Percentiles rank a stretch among this genome's conserved stretches.
Conservation (phyloP, 2,329 filamentous ascomycete genomes). For the Talaromyces sp. region DNA sequence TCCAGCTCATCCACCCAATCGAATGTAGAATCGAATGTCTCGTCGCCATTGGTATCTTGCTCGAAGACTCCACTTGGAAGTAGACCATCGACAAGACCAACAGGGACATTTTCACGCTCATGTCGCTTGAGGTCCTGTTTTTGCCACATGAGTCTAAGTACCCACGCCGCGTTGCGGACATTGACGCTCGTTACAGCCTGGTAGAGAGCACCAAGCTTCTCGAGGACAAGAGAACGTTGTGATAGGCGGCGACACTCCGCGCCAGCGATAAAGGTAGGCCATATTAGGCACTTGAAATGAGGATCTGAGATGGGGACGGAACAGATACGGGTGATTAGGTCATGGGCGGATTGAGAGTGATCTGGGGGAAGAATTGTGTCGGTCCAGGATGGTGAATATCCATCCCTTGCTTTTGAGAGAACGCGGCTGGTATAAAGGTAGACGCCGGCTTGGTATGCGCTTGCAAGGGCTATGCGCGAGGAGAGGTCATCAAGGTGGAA, state of each 20-base stretch:
- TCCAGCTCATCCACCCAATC: conserved; percentile 47
- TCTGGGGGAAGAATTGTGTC: conserved; percentile 33
- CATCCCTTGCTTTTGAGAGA: conserved; percentile 34
- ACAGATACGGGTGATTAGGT: conserved; percentile 40
- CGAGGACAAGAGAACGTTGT: conserved; percentile 37
- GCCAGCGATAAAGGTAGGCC: conserved; percentile 49
- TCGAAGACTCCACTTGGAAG: background rate
- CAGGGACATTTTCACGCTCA: conserved; percentile 13
- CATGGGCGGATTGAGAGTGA: conserved; percentile 31
- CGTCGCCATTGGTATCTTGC: conserved; percentile 23
- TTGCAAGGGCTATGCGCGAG: conserved; percentile 52
- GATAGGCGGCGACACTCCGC: conserved; percentile 39
- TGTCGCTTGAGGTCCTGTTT: conserved; percentile 38
- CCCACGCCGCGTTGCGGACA: conserved; percentile 44
- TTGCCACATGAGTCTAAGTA: conserved; percentile 45
- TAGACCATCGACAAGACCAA: conserved; percentile 1
- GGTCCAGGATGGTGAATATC: conserved; percentile 26
- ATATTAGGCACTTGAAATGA: conserved; percentile 49
- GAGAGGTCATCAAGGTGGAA: conserved; percentile 52
- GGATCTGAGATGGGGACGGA: conserved; percentile 38
- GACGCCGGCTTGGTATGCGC: conserved; percentile 42
- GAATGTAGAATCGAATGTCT: conserved; percentile 34
- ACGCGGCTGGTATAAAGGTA: conserved; percentile 46
- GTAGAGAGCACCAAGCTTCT: conserved; percentile 38
- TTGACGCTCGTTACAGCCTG: conserved; percentile 42